Conservation (phyloP, 345 rosid genomes). For the Sapria himalayana region DNA sequence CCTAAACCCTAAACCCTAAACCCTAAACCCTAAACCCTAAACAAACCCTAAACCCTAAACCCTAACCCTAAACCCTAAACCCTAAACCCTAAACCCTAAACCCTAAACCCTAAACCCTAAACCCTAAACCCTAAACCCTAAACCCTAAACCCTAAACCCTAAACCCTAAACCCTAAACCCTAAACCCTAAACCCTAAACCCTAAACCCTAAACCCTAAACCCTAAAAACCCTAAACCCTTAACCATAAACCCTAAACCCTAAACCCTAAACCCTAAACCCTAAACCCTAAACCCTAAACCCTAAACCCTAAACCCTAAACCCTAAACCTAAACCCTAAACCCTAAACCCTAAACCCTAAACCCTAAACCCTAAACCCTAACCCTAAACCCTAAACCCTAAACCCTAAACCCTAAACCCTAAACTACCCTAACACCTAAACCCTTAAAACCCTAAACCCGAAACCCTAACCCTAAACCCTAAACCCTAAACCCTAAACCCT, state of each 20-base stretch:
- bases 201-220: conserved; percentile 10
- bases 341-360: no score
- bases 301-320: conserved; percentile 9
- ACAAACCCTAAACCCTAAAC: conserved; percentile 2
- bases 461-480: conserved; percentile 10
- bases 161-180: conserved; percentile 11
- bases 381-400: conserved; percentile 3
- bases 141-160: conserved; percentile 11
- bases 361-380: no score
- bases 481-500: conserved; percentile 6
- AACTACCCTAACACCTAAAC: conserved; percentile 8
- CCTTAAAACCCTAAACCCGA: conserved; percentile 8
- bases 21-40: conserved; percentile 10
- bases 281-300: conserved; percentile 9
- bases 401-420: conserved; percentile 8
- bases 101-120: conserved; percentile 9
- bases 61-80: conserved; percentile 9
- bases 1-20: conserved; percentile 11
- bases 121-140: conserved; percentile 10
- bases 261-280: conserved; percentile 6
- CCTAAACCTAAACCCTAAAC: not conserved
- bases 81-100: conserved; percentile 7
- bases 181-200: conserved; percentile 12
- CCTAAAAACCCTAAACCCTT: conserved; percentile 8
- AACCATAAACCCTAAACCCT: conserved; percentile 12